phyloP scores from a whole-genome alignment of 2,329 filamentous ascomycete species.

The Claviceps humidiphila region DNA sequence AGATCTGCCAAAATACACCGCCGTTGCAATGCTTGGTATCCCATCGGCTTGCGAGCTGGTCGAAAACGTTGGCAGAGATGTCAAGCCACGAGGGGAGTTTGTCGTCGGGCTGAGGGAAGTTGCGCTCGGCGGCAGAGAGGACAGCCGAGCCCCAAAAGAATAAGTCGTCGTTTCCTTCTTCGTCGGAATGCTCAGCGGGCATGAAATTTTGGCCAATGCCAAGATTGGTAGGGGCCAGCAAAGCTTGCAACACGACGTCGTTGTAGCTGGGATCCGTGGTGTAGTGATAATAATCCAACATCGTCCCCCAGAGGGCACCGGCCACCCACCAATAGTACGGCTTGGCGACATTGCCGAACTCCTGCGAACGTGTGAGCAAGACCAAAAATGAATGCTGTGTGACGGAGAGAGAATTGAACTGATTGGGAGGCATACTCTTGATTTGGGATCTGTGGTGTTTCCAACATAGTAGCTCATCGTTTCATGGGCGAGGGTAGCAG shows the following conservation, averaged over 20 bases:
- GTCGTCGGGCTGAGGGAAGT: constrained; percentile 48
- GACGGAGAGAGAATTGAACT: too few species aligned
- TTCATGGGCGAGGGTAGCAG: constrained; percentile 45
- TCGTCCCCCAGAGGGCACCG: constrained; percentile 51
- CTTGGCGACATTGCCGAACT: constrained; percentile 47
- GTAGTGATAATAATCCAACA: constrained; percentile 58
- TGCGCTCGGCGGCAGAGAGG: constrained; percentile 55
- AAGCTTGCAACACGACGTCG: constrained; percentile 41
- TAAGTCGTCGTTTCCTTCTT: constrained; percentile 63
- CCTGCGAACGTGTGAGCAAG: constrained; percentile 16
- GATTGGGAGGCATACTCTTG: constrained; percentile 21
- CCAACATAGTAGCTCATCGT: constrained; percentile 53
- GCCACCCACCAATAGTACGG: constrained; percentile 60
- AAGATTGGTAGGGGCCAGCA: constrained; percentile 41
- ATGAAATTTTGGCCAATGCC: constrained; percentile 48
- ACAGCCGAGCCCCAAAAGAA: constrained; percentile 60
- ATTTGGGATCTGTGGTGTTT: constrained; percentile 37
- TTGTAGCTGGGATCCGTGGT: constrained; percentile 52
- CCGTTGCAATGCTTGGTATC: constrained; percentile 53
- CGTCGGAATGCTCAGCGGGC: constrained; percentile 38
- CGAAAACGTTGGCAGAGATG: constrained; percentile 58
- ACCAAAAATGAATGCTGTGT: neutral
- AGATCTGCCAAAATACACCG: constrained; percentile 74
- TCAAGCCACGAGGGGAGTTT: constrained; percentile 49
- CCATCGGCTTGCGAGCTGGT: constrained; percentile 58